Evolutionary conservation across 768 basidiomycete species (phyloP), one percentile per base, ranked within the genome.

Genomic region (Rhodotorula sphaerocarpa): DNA sequence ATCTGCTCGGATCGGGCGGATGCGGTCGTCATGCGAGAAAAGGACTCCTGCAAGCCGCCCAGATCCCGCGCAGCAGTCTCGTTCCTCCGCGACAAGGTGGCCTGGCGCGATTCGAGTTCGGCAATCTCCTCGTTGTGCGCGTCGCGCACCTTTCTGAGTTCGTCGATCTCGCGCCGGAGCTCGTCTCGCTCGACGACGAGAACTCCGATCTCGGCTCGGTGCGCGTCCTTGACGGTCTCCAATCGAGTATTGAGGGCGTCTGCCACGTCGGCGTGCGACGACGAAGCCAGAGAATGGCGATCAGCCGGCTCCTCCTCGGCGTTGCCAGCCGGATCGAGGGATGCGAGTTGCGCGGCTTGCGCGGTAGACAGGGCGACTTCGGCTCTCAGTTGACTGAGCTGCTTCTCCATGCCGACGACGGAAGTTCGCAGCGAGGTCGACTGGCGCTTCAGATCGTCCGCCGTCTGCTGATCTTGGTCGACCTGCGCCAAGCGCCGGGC

Each of bases 311-410:
- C 61, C 54, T 28, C 62, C 33, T 39, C 48, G 9, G 78, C 80
- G 52, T 70, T 91, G 90, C 81, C 58, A 12, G 51, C 59, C 36
- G 48, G 83, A 73, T 83, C 87, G 0, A 81, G 81, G 25, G 81
- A 82, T 25, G 84, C 82, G 39, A 99, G 79, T 76, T 96, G 91
- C 72, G 93, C 91, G 42, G 97, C 83, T 75, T 99, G 93, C 1
- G 90, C 91, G 60, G 96, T 76, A 16, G 88, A 82, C 78, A 97
- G 82, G 70, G 97, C 95, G 34, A 93, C 80, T 74, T 99, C 88
- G 0, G 84, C 88, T 72, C 83, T 86, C 57, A 99, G 78, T 70
- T 86, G 86, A 12, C 90, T 89, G 11, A 97, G 78, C 72, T 93
- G 86, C 50, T 82, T 82, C 77, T 92, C 91, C 53, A 97, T 80